phyloP scores from a whole-genome alignment of 371 early-diverging fungal species.

The Lichtheimia ornata region DNA sequence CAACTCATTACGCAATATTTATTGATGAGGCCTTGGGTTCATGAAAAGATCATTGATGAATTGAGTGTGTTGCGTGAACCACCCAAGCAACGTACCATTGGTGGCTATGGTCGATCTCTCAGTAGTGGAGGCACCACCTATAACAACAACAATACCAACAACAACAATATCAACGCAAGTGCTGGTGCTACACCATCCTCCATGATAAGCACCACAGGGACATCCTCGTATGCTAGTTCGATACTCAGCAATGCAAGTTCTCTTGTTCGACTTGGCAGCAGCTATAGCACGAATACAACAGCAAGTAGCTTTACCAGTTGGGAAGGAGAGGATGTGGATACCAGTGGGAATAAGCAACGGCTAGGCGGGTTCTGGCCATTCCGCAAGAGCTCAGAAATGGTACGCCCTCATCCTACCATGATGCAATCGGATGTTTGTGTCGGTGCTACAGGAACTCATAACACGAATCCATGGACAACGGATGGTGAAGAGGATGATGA shows the following conservation, averaged over 20 bases:
- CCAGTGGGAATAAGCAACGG: slow-evolving; percentile 14
- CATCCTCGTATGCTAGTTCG: slow-evolving; percentile 11
- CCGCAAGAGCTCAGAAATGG: slow-evolving; percentile 26
- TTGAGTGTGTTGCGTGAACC: slow-evolving; percentile 71
- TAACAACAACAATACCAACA: slow-evolving; percentile 1
- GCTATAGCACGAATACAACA: slow-evolving; percentile 16
- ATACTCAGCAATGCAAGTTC: slow-evolving; percentile 26
- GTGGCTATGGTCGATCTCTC: slow-evolving; percentile 15
- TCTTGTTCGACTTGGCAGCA: slow-evolving; percentile 18
- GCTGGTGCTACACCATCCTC: too few relatives aligned
- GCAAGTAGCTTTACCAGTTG: slow-evolving; percentile 15
- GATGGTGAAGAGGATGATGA: slow-evolving; percentile 19
- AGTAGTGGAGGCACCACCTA: slow-evolving; percentile 5
- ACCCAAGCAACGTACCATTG: slow-evolving; percentile 28
- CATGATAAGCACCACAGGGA: too few relatives aligned
- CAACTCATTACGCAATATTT: slow-evolving; percentile 72
- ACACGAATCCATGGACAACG: slow-evolving; percentile 9
- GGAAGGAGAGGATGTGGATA: slow-evolving; percentile 18
- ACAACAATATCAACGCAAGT: slow-evolving; percentile 1
- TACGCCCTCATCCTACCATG: slow-evolving; percentile 15
- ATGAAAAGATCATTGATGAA: slow-evolving; percentile 77
- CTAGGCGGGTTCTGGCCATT: slow-evolving; percentile 24
- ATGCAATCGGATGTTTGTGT: slow-evolving; percentile 17
- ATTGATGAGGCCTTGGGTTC: slow-evolving; percentile 57
- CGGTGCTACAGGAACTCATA: background rate